Conservation (phyloP, 2,329 filamentous ascomycete species). For the Alternaria metachromatica region DNA sequence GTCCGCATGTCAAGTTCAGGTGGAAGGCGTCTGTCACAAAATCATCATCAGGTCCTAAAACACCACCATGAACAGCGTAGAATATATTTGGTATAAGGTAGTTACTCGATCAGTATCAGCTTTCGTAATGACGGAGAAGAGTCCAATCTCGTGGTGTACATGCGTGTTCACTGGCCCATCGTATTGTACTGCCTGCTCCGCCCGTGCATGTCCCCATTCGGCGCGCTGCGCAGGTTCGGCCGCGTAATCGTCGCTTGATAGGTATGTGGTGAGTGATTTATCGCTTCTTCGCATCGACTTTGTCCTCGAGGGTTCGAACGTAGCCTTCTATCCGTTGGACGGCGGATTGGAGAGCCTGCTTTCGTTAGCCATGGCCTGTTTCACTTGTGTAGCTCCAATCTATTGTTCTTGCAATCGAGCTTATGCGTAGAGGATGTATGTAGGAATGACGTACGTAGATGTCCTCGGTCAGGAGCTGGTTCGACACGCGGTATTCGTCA, state of each 20-base stretch:
- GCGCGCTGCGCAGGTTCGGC: neutral
- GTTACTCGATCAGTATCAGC: neutral
- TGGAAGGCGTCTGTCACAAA: neutral
- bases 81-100: neutral
- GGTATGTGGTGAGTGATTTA: neutral
- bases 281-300: slow-evolving; percentile 63
- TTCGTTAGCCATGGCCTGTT: slow-evolving; percentile 19
- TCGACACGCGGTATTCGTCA: slow-evolving; percentile 91
- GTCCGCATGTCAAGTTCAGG: neutral
- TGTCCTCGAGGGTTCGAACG: slow-evolving; percentile 80
- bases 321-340: slow-evolving; percentile 87
- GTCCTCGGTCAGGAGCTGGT: slow-evolving; percentile 92
- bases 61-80: neutral
- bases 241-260: neutral
- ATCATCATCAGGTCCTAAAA: neutral
- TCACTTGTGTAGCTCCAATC: neutral
- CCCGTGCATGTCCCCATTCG: neutral
- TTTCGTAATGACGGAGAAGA: slow-evolving; percentile 3
- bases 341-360: slow-evolving; percentile 78
- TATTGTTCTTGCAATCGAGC: neutral
- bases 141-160: slow-evolving; percentile 8
- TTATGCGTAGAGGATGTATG: neutral
- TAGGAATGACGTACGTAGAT: slow-evolving; percentile 77
- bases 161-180: neutral
- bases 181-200: neutral